Evolutionary conservation across 2,329 filamentous ascomycete species (phyloP).

Genomic region (Fusarium sp.): DNA sequence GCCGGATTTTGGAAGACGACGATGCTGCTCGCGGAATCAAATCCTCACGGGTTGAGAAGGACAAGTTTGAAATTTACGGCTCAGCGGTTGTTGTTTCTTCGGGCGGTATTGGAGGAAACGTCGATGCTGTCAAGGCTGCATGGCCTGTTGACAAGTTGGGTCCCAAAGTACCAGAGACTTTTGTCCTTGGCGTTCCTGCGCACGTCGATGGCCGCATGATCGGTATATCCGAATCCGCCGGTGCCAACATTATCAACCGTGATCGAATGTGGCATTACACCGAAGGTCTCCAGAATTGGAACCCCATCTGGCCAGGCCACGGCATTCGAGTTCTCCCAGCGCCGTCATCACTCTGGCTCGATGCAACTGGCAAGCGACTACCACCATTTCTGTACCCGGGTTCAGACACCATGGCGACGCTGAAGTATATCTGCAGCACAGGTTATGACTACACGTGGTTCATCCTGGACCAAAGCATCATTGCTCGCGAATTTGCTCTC

Average conservation of each 20-base stretch:
- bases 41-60: constrained; percentile 62
- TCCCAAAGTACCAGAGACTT: constrained; percentile 65
- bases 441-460: constrained; percentile 75
- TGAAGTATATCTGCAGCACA: constrained; percentile 70
- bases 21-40: constrained; percentile 64
- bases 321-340: constrained; percentile 72
- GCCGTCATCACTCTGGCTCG: constrained; percentile 72
- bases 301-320: constrained; percentile 71
- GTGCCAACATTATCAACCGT: constrained; percentile 69
- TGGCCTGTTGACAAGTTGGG: constrained; percentile 71
- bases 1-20: constrained; percentile 65
- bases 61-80: constrained; percentile 66
- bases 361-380: constrained; percentile 69
- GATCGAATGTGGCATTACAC: constrained; percentile 77
- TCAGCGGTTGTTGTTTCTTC: constrained; percentile 67
- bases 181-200: constrained; percentile 71
- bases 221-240: constrained; percentile 64
- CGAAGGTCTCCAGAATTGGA: constrained; percentile 72
- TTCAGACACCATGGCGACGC: constrained; percentile 67
- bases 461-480: constrained; percentile 68
- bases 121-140: constrained; percentile 68
- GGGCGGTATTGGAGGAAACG: constrained; percentile 71
- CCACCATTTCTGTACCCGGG: constrained; percentile 69
- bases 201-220: constrained; percentile 76
- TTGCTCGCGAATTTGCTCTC: constrained; percentile 71